Evolutionary conservation across 768 basidiomycete genomes (phyloP).

Genomic region (Candolleomyces eurysporus): DNA sequence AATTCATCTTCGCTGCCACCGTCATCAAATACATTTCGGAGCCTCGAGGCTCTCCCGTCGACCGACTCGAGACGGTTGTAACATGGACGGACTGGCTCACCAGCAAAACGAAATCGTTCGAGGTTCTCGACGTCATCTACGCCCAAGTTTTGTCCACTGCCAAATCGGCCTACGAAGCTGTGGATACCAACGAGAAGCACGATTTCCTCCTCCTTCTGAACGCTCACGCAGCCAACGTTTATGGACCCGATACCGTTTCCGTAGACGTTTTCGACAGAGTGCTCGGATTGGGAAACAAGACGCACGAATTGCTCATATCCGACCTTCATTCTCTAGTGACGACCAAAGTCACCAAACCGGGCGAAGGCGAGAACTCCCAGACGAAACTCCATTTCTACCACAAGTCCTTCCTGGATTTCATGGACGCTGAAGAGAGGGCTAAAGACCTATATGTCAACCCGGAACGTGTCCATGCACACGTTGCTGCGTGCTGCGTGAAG

Average conservation of each 20-base stretch:
- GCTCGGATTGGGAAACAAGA: neutral
- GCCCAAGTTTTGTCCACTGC: neutral
- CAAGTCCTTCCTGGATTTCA: slow-evolving; percentile 5
- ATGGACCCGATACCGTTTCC: neutral
- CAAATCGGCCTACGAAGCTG: too few species aligned
- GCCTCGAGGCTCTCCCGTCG: neutral
- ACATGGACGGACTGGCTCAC: neutral
- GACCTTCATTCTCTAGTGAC: neutral
- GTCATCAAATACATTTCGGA: slow-evolving; percentile 23
- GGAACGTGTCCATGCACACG: too few species aligned
- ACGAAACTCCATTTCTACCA: neutral
- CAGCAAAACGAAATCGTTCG: neutral
- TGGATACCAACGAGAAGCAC: too few species aligned
- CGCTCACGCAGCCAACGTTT: neutral
- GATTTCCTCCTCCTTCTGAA: too few species aligned
- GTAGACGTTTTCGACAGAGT: neutral
- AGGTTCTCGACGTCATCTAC: slow-evolving; percentile 16
- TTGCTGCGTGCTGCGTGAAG: too few species aligned
- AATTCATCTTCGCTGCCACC: slow-evolving; percentile 26
- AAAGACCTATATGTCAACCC: neutral
- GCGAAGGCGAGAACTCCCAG: neutral
- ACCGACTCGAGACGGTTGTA: neutral
- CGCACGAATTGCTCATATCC: neutral
- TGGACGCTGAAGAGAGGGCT: neutral
- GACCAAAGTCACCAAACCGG: neutral